phyloP scores from a whole-genome alignment of 2,329 filamentous ascomycete genomes.

The Penicillium vulpinum region DNA sequence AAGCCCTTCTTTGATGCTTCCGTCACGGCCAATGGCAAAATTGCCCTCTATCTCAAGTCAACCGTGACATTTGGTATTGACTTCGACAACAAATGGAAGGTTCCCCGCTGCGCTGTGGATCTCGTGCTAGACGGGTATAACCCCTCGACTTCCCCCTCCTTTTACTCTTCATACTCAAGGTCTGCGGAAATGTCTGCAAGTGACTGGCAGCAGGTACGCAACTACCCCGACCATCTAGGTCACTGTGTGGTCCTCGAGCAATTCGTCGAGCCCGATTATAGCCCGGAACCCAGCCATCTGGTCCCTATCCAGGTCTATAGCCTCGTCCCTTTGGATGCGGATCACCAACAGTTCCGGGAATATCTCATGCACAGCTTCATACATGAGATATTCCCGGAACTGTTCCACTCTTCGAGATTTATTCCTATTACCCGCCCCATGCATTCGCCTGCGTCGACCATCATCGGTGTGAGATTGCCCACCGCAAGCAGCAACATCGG shows the following conservation, averaged over 20 bases:
- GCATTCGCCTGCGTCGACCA: conserved; percentile 20
- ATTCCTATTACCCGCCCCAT: conserved; percentile 19
- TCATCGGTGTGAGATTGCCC: conserved; percentile 15
- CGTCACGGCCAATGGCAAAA: conserved; percentile 9
- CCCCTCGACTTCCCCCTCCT: too few relatives aligned
- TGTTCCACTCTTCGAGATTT: conserved; percentile 22
- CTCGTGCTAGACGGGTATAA: conserved; percentile 13
- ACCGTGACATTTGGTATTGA: conserved; percentile 15
- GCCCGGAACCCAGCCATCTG: not conserved
- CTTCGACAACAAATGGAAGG: conserved; percentile 11
- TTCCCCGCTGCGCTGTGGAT: conserved; percentile 8
- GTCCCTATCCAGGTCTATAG: conserved; percentile 17
- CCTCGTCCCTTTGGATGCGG: conserved; percentile 4
- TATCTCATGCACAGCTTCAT: conserved; percentile 19
- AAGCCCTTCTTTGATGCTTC: conserved; percentile 12
- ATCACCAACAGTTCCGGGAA: conserved; percentile 9
- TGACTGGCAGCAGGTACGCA: conserved; percentile 18
- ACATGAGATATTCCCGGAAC: too few relatives aligned
- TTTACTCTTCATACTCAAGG: too few relatives aligned
- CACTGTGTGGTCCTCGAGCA: conserved; percentile 17
- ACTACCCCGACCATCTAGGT: conserved; percentile 19
- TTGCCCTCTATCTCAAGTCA: conserved; percentile 12
- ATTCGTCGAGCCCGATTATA: conserved; percentile 7
- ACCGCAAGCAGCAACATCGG: conserved; percentile 18
- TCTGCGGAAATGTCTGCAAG: too few relatives aligned